These are phyloP conservation scores for Beta corolliflora DNA, from an alignment of 179 eudicot species.

Conservation along the genomic window DNA sequence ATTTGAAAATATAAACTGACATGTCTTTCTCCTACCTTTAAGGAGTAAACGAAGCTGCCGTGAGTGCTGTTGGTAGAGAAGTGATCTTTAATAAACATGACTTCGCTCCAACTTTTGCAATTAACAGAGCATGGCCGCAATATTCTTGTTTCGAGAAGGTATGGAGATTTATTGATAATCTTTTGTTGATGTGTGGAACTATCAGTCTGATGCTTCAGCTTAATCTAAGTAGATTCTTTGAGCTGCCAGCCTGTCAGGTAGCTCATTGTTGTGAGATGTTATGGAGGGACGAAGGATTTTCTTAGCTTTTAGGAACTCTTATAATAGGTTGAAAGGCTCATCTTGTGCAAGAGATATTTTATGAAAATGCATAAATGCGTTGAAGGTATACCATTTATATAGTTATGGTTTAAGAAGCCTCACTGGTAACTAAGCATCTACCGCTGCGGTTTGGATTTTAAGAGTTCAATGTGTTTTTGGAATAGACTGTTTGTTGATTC, in stretches of 20 bases:
- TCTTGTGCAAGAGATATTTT: slow-evolving; percentile 3
- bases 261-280: background rate
- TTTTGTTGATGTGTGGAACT: background rate
- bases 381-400: background rate
- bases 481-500: background rate
- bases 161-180: background rate
- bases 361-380: slow-evolving; percentile 4
- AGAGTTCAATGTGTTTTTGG: slow-evolving; percentile 1
- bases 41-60: slow-evolving; percentile 16
- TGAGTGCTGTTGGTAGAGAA: slow-evolving; percentile 33
- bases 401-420: slow-evolving; percentile 2
- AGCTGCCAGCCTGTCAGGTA: background rate
- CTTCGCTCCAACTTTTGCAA: slow-evolving; percentile 95
- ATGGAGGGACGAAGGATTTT: background rate
- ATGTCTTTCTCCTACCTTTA: slow-evolving; percentile 10
- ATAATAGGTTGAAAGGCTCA: background rate
- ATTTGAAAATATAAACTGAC: slow-evolving; percentile 5
- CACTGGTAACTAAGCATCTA: background rate
- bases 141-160: slow-evolving; percentile 84
- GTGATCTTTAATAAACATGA: slow-evolving; percentile 52
- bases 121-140: slow-evolving; percentile 87
- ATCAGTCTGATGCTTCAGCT: background rate
- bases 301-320: background rate
- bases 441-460: background rate
- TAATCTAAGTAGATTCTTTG: background rate